phyloP scores from a whole-genome alignment of 805 yeast genomes.

The Yarrowia sp. region DNA sequence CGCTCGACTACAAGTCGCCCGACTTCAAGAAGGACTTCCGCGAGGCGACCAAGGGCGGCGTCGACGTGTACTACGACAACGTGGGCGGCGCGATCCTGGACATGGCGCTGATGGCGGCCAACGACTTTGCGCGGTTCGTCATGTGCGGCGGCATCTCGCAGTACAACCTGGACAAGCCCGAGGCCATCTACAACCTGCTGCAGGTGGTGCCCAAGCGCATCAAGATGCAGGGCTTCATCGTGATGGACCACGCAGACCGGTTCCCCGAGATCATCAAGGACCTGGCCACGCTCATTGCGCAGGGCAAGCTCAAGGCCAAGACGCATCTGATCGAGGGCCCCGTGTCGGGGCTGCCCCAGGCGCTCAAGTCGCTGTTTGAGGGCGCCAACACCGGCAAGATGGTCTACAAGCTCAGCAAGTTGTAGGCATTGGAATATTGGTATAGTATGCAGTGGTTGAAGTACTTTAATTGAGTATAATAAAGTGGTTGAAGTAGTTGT shows the following conservation, averaged over 20 bases:
- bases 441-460: neutral
- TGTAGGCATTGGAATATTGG: neutral
- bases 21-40: constrained; percentile 36
- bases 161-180: constrained; percentile 24
- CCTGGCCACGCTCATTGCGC: neutral
- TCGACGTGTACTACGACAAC: constrained; percentile 40
- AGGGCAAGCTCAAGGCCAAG: constrained; percentile 22
- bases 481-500: no score
- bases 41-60: constrained; percentile 40
- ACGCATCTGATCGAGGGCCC: constrained; percentile 20
- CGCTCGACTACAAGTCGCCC: constrained; percentile 46
- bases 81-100: constrained; percentile 37
- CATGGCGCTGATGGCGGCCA: constrained; percentile 26
- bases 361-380: constrained; percentile 24
- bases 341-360: constrained; percentile 21
- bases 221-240: constrained; percentile 27
- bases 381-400: constrained; percentile 27
- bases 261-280: constrained; percentile 25
- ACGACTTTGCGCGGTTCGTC: constrained; percentile 27
- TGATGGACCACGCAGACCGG: constrained; percentile 19
- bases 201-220: constrained; percentile 26
- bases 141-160: constrained; percentile 27
- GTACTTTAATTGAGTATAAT: no score
- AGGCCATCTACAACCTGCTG: constrained; percentile 3
- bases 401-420: constrained; percentile 17